phyloP scores from a whole-genome alignment of 1,284 basidiomycete genomes.

The Marasmius tenuissimus region DNA sequence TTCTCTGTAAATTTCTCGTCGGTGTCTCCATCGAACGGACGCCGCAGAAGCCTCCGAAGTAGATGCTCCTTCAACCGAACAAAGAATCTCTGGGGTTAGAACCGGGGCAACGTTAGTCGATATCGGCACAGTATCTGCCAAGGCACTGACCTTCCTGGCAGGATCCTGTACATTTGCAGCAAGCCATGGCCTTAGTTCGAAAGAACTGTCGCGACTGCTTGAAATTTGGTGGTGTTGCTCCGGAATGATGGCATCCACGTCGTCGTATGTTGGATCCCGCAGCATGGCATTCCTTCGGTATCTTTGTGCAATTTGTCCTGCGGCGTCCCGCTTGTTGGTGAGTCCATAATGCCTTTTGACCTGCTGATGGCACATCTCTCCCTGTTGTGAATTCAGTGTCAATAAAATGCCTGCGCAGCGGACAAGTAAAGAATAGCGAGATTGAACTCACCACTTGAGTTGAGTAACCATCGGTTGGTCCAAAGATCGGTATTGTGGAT shows the following conservation, averaged over 20 bases:
- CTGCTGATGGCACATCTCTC: neutral
- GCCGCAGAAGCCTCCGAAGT: slow-evolving; percentile 19
- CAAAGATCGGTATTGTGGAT: neutral
- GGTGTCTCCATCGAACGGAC: slow-evolving; percentile 26
- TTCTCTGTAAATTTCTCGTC: slow-evolving; percentile 19
- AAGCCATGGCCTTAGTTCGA: no score
- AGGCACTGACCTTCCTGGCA: slow-evolving; percentile 1
- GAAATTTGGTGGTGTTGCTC: neutral
- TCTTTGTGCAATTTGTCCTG: neutral
- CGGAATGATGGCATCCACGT: neutral
- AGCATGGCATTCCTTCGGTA: neutral
- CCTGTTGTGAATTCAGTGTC: neutral
- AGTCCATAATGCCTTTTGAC: neutral
- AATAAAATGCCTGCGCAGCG: neutral
- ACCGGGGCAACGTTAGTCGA: slow-evolving; percentile 3
- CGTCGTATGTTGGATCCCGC: neutral
- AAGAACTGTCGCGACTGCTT: neutral
- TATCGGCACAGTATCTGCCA: neutral
- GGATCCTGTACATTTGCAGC: neutral
- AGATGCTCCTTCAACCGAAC: slow-evolving; percentile 31
- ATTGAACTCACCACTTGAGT: neutral
- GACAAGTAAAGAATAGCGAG: neutral
- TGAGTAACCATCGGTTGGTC: neutral
- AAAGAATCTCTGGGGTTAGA: slow-evolving; percentile 27
- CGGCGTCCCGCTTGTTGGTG: neutral